These are phyloP conservation scores for Alloteropsis semialata DNA, from an alignment of 176 grass and related monocot genomes.

Conservation along the genomic window DNA sequence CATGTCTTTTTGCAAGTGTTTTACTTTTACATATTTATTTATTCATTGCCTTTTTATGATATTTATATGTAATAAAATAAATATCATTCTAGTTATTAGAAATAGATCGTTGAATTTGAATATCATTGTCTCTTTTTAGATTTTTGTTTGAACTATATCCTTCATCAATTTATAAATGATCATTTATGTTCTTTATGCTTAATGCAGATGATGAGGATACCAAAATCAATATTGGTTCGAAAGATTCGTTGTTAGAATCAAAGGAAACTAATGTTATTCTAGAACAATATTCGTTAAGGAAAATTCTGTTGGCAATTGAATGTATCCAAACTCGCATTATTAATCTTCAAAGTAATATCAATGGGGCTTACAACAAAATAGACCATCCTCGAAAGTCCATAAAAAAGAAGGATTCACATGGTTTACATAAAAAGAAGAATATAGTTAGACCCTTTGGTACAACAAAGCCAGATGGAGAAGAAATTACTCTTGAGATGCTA, in stretches of 20 bases:
- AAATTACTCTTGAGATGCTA: constrained; percentile 25
- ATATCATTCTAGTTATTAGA: neutral
- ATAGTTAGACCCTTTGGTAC: neutral
- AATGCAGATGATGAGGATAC: constrained; percentile 46
- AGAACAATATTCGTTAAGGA: constrained; percentile 50
- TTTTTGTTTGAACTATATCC: neutral
- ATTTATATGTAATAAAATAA: neutral
- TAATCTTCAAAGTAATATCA: constrained; percentile 48
- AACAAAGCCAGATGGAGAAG: neutral
- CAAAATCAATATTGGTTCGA: constrained; percentile 36
- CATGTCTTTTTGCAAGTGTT: too few relatives aligned
- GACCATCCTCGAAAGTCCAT: neutral
- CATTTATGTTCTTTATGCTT: neutral
- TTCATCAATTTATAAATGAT: neutral
- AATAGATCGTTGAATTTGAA: neutral
- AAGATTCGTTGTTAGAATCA: constrained; percentile 43
- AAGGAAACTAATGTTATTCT: constrained; percentile 21
- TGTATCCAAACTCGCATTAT: constrained; percentile 47
- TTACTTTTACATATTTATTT: constrained; percentile 1
- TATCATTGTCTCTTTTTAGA: neutral
- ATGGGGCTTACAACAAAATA: constrained; percentile 1
- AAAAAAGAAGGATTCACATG: constrained; percentile 22
- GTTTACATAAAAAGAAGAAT: constrained; percentile 29
- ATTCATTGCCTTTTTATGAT: neutral
- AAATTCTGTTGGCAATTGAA: constrained; percentile 72